phyloP scores from a whole-genome alignment of 2,329 filamentous ascomycete genomes.

The Myriosclerotinia scirpicola region DNA sequence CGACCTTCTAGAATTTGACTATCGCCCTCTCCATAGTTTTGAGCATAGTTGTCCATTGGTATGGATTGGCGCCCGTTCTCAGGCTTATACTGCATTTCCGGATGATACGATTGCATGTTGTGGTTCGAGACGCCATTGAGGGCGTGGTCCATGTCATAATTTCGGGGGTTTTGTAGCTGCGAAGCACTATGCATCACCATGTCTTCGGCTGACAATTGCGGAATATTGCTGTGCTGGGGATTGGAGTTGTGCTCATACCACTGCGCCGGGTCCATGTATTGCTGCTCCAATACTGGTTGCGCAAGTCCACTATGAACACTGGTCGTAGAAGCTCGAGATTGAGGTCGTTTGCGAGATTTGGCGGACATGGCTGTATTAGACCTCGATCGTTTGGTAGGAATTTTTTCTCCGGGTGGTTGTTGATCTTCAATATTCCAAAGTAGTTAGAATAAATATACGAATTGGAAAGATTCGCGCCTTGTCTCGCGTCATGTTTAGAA shows the following conservation, averaged over 20 bases:
- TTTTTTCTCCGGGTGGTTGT: slow-evolving; percentile 37
- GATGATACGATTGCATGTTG: slow-evolving; percentile 45
- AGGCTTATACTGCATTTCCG: slow-evolving; percentile 44
- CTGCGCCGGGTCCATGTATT: slow-evolving; percentile 36
- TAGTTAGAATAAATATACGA: slow-evolving; percentile 28
- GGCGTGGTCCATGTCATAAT: slow-evolving; percentile 51
- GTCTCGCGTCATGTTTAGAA: slow-evolving; percentile 16
- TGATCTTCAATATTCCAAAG: slow-evolving; percentile 34
- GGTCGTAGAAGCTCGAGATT: slow-evolving; percentile 50
- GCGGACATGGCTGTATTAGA: slow-evolving; percentile 48
- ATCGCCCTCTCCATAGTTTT: slow-evolving; percentile 58
- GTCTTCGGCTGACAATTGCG: slow-evolving; percentile 55
- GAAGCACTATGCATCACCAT: slow-evolving; percentile 59
- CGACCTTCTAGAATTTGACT: slow-evolving; percentile 59
- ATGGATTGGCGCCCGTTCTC: slow-evolving; percentile 50
- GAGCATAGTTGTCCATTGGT: slow-evolving; percentile 54
- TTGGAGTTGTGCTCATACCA: slow-evolving; percentile 40
- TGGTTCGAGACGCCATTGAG: slow-evolving; percentile 51
- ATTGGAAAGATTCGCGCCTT: slow-evolving; percentile 9
- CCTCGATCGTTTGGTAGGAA: slow-evolving; percentile 45
- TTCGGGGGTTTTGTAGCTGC: slow-evolving; percentile 54
- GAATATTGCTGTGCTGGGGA: slow-evolving; percentile 35
- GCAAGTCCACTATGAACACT: slow-evolving; percentile 44
- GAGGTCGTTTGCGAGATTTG: slow-evolving; percentile 46
- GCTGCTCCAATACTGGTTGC: slow-evolving; percentile 39